Conservation (phyloP, 2,329 filamentous ascomycete species). For the Basipetospora sp. region DNA sequence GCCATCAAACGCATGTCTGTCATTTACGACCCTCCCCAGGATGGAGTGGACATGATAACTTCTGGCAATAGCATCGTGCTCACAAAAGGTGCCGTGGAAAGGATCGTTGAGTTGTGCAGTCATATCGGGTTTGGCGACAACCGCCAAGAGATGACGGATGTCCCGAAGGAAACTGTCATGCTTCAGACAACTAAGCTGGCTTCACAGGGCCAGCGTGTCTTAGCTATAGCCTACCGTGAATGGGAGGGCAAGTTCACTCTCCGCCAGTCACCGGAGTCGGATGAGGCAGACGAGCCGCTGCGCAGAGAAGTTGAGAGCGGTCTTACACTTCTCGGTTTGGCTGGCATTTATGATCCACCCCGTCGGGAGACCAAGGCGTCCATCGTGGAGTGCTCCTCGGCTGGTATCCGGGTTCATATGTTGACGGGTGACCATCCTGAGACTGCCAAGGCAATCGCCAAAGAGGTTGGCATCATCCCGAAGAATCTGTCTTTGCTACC, state of each 20-base stretch:
- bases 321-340: slow-evolving; percentile 64
- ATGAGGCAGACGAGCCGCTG: slow-evolving; percentile 23
- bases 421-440: slow-evolving; percentile 69
- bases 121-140: slow-evolving; percentile 28
- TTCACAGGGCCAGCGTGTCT: slow-evolving; percentile 54
- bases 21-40: slow-evolving; percentile 41
- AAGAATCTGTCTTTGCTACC: slow-evolving; percentile 44
- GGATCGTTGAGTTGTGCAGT: slow-evolving; percentile 41
- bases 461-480: slow-evolving; percentile 64
- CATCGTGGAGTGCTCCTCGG: slow-evolving; percentile 54
- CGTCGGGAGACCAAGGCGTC: slow-evolving; percentile 63
- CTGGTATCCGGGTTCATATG: slow-evolving; percentile 71
- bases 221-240: slow-evolving; percentile 54
- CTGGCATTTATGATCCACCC: slow-evolving; percentile 75
- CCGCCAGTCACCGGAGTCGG: slow-evolving; percentile 15
- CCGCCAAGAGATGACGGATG: slow-evolving; percentile 32
- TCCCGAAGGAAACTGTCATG: slow-evolving; percentile 34
- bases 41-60: slow-evolving; percentile 23
- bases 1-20: slow-evolving; percentile 69
- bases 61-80: slow-evolving; percentile 38
- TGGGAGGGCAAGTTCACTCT: slow-evolving; percentile 34
- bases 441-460: slow-evolving; percentile 64
- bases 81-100: slow-evolving; percentile 49
- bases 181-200: slow-evolving; percentile 44
- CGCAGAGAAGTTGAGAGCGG: slow-evolving; percentile 51